Base-by-base conservation (phyloP, 2,329 filamentous ascomycete genomes). In the Arthrobotrys pseudoclavata region DNA sequence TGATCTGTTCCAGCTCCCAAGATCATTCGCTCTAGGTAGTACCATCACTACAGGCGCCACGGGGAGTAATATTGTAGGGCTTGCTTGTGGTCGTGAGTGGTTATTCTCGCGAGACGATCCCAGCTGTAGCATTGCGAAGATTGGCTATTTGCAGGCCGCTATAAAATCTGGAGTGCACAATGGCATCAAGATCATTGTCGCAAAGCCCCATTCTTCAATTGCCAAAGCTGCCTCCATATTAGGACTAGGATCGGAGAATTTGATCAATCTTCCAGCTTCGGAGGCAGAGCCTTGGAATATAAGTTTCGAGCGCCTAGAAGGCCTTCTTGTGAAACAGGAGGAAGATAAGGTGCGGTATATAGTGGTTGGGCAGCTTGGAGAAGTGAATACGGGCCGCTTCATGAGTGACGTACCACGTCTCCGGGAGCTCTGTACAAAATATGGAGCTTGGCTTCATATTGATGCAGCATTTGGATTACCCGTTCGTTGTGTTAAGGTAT, bases 391-490 rank as follows among this genome's bases (percentile, higher is more conserved):
- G 0, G 94, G 94, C 0, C 86, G 90, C 4, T 97, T 94, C 83
- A 90, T 90, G 84, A 81, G 76, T 1, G 72, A 79, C 9, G 80
- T 90, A 85, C 83, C 84, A 68, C 85, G 86, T 69, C 84, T 97
- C 42, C 88, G 94, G 75, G 84, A 85, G 3, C 82, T 97, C 45
- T 93, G 92, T 50, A 90, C 96, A 80, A 85, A 86, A 79, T 89
- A 95, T 57, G 79, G 80, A 80, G 91, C 93, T 0, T 97, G 94
- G 94, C 87, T 97, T 45, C 95, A 98, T 83, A 90, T 95, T 6
- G 95, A 97, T 81, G 94, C 74, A 86, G 94, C 95, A 0, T 97
- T 98, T 83, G 95, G 95, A 0, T 87, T 97, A 12, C 93, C 96
- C 82, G 91, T 89, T 0, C 88, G 13, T 83, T 89, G 0, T 86